Base-by-base conservation (phyloP, 164 flowering plant species). In the Buxus sempervirens region DNA sequence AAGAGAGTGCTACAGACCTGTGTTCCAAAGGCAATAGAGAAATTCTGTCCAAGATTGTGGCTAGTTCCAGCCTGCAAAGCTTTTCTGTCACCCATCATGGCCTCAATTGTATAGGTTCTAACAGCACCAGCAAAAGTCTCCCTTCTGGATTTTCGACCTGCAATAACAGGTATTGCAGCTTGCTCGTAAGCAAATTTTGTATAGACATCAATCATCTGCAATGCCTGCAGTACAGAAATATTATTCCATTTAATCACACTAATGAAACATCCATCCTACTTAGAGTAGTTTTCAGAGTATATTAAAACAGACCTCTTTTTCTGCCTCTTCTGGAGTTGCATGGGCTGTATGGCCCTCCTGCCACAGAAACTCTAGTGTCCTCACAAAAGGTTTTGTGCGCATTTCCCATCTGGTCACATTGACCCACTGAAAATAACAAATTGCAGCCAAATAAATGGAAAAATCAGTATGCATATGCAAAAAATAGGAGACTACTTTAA, bases 271-370 rank as follows among this genome's bases (percentile, higher is more conserved):
- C 25, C 28, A 58, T 10, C 8, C 24, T 19, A 28, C 9, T 21
- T 14, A 20, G 42, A 32, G 27, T 21, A 63, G 16, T 28, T n/a
- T 53, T 32, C 1, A 60, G 22, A n/a, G 54, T 27, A 63, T 20
- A 65, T 21, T 26, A 57, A 66, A 22, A 36, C 64, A 60, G 59
- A 95, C 99, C 98, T 93, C 99, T 63, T 84, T 82, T 75, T 96
- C 99, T 64, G 99, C 99, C 82, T 96, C 99, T 74, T 86, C 96
- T 36, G 84, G 80, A 49, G 88, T 85, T 64, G 98, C 90, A 86
- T 92, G 98, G 70, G 99, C 98, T 62, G 98, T 90, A 65, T 95
- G 99, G 19, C 99, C 99, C 79, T 95, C 99, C 73, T 95, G 99
- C 99, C 99, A 95, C 15, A 92, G 86, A 83, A 95, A 95, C 64